phyloP scores from a whole-genome alignment of 352 stramenopile species.

The Globisporangium nodosum region DNA sequence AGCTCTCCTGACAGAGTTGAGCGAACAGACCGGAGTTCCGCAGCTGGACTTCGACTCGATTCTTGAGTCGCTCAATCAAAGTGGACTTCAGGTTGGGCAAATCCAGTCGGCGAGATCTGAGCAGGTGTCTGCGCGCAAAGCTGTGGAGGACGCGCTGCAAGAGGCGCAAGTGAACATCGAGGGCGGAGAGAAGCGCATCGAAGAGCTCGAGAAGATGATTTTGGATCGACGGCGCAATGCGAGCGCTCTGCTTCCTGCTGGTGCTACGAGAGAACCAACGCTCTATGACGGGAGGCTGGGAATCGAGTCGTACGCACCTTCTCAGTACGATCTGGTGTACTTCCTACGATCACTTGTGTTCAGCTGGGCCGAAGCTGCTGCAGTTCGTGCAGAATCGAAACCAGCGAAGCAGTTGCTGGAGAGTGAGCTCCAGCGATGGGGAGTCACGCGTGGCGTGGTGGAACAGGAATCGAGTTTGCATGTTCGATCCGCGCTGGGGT shows the following conservation, averaged over 20 bases:
- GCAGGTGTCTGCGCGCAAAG: conserved; percentile 18
- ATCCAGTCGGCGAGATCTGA: conserved; percentile 22
- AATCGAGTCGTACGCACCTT: conserved; percentile 34
- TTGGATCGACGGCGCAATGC: conserved; percentile 23
- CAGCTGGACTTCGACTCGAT: conserved; percentile 36
- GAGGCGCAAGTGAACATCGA: conserved; percentile 24
- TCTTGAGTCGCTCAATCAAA: conserved; percentile 29
- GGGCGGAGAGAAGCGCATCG: conserved; percentile 21
- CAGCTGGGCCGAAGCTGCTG: conserved; percentile 25
- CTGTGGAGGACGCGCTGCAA: conserved; percentile 20
- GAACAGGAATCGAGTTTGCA: conserved; percentile 16
- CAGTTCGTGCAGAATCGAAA: conserved; percentile 14
- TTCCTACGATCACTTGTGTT: conserved; percentile 41
- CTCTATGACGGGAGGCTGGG: conserved; percentile 28
- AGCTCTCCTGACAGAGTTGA: not conserved
- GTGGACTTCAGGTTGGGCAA: conserved; percentile 20
- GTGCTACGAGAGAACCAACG: not conserved
- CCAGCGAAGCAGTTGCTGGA: conserved; percentile 25
- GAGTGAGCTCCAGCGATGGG: conserved; percentile 22
- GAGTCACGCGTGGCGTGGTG: conserved; percentile 15
- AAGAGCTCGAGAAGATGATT: conserved; percentile 6
- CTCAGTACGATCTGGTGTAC: conserved; percentile 27
- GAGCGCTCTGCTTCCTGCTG: conserved; percentile 3
- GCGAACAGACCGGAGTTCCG: not conserved
- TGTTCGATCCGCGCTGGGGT: conserved; percentile 1